Base-by-base conservation (phyloP, 768 basidiomycete species). In the Phlebiopsis flavidoalba region DNA sequence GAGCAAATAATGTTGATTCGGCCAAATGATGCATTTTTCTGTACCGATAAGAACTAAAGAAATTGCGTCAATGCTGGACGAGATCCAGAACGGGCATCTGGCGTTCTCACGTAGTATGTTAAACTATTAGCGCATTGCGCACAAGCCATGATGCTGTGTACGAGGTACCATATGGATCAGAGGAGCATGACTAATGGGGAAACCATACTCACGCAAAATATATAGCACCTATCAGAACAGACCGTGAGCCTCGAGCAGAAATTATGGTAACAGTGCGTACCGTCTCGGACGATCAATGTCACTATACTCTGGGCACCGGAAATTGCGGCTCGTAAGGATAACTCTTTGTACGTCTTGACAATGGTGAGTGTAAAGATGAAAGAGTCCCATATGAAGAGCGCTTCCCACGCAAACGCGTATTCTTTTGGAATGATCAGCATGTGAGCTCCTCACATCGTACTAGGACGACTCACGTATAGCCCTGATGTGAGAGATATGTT, bases 331-430 rank as follows among this genome's bases (percentile, higher is more conserved):
- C 70, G 57, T 61, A 67, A 31, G 3, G 40, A 45, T 54, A 76
- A 63, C 12, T 70, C 69, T 54, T 64, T 63, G 70, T 64, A 76
- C 3, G 81, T 80, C 66, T 79, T 81, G 65, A 66, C 64, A 19
- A 83, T 51, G 0, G 80, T 84, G 19, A 85, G 69, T n/a, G 63
- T 59, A 61, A 84, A 82, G 17, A 84, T 69, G 19, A 81, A 69
- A 0, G 72, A 57, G 65, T 86, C 83, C 58, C 77, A 83, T 0
- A 75, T 63, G 60, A 82, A 79, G 3, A 83, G 73, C 0, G 80
- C 78, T 64, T 83, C 81, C 82, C 83, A 84, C 21, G 80, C 67
- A 14, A 68, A 64, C 19, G 74, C 73, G 5, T 71, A 24, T 14
- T 58, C 75, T 76, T 57, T 40, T 15, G 31, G 5, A n/a, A 36